Evolutionary conservation across 345 rosid species (phyloP), one percentile per base, ranked within the genome.

Genomic region (Linum usitatissimum): DNA sequence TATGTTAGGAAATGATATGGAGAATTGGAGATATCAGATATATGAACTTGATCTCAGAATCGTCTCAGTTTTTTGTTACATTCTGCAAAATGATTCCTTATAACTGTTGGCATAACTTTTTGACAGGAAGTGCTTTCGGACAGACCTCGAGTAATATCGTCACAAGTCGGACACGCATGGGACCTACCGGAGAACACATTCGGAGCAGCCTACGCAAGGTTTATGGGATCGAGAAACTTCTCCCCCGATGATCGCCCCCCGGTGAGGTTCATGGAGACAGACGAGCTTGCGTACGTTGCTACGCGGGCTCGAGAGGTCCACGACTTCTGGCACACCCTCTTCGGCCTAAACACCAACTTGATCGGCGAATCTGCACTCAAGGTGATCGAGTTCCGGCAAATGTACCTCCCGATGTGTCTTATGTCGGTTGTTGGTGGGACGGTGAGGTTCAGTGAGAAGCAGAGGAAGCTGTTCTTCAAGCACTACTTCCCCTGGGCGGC

Each of bases 211-310:
- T 88, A 85, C 64, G 96, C 92, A 20, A 83, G 64, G 66, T 85
- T 88, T 81, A 82, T 83, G 92, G 96, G 92, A 64, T 85, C 96
- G n/a, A 76, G 90, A 69, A 83, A 85, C 73, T 88, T 88, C 64
- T 85, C 87, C 5, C 86, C 90, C 0, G 87, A 85, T 69, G 91
- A 85, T 15, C 83, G 91, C 0, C 95, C 91, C 0, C 90, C 90
- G 0, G 87, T 83, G 64, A 81, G 95, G 9, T 88, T 88, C 77
- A 80, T 85, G 90, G 91, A 87, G 42, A 87, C 85, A 1, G 84
- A 87, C 53, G 91, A 83, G 40, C 62, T 85, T 30, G 89, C 95
- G 39, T 83, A 80, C 3, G 87, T 85, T 10, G 81, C 90, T 0
- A 88, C 81, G 67, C 71, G 90, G 14, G 84, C 95, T 3, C 95